Base-by-base conservation (phyloP, 306 rosid genomes). In the Ormosia semicastrata region DNA sequence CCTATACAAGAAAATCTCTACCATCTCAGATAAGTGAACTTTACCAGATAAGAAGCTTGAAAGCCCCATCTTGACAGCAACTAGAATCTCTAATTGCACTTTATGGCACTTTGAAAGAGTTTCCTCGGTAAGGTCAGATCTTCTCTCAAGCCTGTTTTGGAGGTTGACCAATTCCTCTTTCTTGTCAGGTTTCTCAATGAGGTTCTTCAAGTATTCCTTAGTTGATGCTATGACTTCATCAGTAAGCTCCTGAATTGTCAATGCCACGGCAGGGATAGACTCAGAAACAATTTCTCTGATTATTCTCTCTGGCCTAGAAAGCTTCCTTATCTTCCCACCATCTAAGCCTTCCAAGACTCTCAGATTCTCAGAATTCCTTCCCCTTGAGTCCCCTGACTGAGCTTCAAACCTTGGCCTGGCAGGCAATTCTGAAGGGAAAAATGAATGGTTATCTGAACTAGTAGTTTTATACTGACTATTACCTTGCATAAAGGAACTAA, bases 371-470 rank as follows among this genome's bases (percentile, higher is more conserved):
- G 96, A 93, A 76, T 89, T 91, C 80, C 89, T 91, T 57, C 97
- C 98, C 69, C 95, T 92, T 0, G 96, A 91, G 82, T 95, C 95
- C 73, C 94, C 98, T 3, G 91, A 88, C 11, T 78, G 92, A 24
- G 89, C 82, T 14, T 92, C 97, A 66, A 90, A 85, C 73, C 92
- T 90, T 7, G 87, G 97, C 80, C 94, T 91, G 2, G 99, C 99
- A 13, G 94, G 95, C 72, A 96, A 84, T 49, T 96, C 99, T 5
- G 99, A 96, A 14, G 99, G 99, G 8, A 88, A 94, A 87, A 94
- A 92, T 0, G 99, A 96, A 79, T 85, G 97, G 29, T 87, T 94
- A 8, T 90, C 95, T 7, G 98, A 94, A 87, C 97, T 89, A 6
- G 94, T 84, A 33, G 95, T 88, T 82, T 74, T 90, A 78, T 88